These are phyloP conservation scores for Marasmius tenuissimus DNA, from an alignment of 1,284 basidiomycete species.

Conservation along the genomic window DNA sequence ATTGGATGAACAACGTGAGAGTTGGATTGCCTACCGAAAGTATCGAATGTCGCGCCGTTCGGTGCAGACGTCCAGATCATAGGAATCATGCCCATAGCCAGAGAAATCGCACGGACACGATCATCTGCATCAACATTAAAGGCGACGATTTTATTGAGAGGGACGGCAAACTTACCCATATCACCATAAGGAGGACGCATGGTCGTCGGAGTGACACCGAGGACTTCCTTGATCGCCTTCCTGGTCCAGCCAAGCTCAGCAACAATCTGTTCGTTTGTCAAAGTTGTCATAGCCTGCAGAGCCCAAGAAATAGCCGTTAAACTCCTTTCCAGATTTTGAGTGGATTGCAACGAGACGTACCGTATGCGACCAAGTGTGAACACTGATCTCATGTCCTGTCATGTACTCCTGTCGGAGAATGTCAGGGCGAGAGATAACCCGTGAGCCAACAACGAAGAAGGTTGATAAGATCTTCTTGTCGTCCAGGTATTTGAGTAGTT, in stretches of 20 bases:
- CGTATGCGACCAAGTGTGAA: conserved; percentile 79
- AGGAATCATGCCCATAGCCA: conserved; percentile 80
- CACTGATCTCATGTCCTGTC: conserved; percentile 77
- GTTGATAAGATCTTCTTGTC: conserved; percentile 73
- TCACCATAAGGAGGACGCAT: conserved; percentile 66
- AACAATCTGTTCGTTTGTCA: conserved; percentile 87
- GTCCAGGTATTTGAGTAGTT: conserved; percentile 69
- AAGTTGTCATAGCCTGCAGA: conserved; percentile 69
- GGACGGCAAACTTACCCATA: conserved; percentile 39
- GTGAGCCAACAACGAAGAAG: conserved; percentile 93
- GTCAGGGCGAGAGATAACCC: conserved; percentile 78
- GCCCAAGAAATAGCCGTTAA: neutral
- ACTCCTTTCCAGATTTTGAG: too few species aligned
- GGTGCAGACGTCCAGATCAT: conserved; percentile 78
- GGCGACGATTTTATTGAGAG: neutral
- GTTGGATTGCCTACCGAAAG: conserved; percentile 53
- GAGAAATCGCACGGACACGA: conserved; percentile 82
- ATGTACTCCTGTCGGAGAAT: conserved; percentile 86
- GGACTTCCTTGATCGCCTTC: conserved; percentile 73
- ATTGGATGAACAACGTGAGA: neutral
- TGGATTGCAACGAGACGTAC: conserved; percentile 30
- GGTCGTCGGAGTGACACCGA: conserved; percentile 79
- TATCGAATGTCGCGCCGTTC: conserved; percentile 70
- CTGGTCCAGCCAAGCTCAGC: conserved; percentile 94
- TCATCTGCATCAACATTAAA: conserved; percentile 57